These are phyloP conservation scores for Gautieria morchelliformis DNA, from an alignment of 768 basidiomycete species.

Conservation along the genomic window DNA sequence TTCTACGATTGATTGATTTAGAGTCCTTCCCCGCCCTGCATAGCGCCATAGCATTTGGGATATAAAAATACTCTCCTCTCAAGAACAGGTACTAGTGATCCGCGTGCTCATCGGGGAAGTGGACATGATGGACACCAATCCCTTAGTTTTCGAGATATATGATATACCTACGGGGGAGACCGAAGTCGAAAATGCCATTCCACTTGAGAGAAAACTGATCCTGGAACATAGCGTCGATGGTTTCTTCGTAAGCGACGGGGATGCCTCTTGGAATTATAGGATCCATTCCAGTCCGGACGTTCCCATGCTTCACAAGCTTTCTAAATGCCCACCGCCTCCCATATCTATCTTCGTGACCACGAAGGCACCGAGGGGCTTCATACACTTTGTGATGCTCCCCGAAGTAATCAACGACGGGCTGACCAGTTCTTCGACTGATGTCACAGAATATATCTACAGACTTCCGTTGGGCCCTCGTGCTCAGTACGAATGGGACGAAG, in stretches of 20 bases:
- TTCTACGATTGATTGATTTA: not conserved
- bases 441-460: not conserved
- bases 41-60: slow-evolving; percentile 8
- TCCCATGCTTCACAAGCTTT: slow-evolving; percentile 3
- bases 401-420: not conserved
- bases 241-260: slow-evolving; percentile 5
- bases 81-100: slow-evolving; percentile 6
- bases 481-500: slow-evolving; percentile 3
- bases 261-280: slow-evolving; percentile 2
- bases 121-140: not conserved
- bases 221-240: not conserved
- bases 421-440: not conserved
- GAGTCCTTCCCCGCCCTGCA: not conserved
- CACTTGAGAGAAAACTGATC: not conserved
- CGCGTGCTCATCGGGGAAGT: not conserved
- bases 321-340: not conserved
- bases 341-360: slow-evolving; percentile 4
- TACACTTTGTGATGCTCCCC: slow-evolving; percentile 1
- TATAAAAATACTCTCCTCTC: slow-evolving; percentile 5
- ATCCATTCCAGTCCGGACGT: not conserved
- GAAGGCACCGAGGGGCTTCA: not conserved
- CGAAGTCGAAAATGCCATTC: not conserved
- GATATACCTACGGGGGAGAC: not conserved
- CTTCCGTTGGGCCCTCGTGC: not conserved
- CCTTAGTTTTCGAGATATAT: slow-evolving; percentile 8